Conservation (phyloP, 768 basidiomycete genomes). For the Kwoniella europaea region DNA sequence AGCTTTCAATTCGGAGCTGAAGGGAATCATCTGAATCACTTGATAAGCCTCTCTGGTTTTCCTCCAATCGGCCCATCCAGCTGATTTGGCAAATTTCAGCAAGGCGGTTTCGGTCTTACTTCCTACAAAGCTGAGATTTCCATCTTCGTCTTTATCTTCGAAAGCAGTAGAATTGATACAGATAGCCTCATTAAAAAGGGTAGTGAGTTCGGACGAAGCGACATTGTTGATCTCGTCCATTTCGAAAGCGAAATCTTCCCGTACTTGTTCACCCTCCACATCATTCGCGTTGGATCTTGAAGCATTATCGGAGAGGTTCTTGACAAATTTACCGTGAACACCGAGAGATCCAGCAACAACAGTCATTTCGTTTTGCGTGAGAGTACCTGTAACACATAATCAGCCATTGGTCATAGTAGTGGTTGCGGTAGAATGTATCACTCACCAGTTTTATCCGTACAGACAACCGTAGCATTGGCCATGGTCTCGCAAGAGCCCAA, state of each 20-base stretch:
- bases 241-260: slow-evolving; percentile 83
- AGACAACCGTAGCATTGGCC: slow-evolving; percentile 92
- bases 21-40: slow-evolving; percentile 86
- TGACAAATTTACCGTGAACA: slow-evolving; percentile 91
- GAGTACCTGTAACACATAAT: slow-evolving; percentile 72
- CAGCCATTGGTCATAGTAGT: slow-evolving; percentile 64
- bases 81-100: slow-evolving; percentile 79
- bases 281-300: slow-evolving; percentile 74
- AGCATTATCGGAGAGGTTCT: slow-evolving; percentile 72
- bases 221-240: slow-evolving; percentile 70
- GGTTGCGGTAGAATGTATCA: not conserved
- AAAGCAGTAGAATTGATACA: slow-evolving; percentile 94
- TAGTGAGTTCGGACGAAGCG: slow-evolving; percentile 67
- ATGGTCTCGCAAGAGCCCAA: slow-evolving; percentile 97
- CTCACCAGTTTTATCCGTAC: slow-evolving; percentile 53
- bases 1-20: slow-evolving; percentile 88
- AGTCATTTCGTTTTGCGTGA: slow-evolving; percentile 93
- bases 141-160: slow-evolving; percentile 71
- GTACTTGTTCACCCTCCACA: slow-evolving; percentile 49
- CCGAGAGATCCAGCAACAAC: slow-evolving; percentile 96
- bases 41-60: slow-evolving; percentile 67
- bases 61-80: slow-evolving; percentile 76
- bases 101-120: slow-evolving; percentile 96
- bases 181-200: slow-evolving; percentile 81
- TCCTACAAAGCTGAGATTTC: slow-evolving; percentile 72